phyloP scores from a whole-genome alignment of 768 basidiomycete genomes.

The Suillus clintonianus region DNA sequence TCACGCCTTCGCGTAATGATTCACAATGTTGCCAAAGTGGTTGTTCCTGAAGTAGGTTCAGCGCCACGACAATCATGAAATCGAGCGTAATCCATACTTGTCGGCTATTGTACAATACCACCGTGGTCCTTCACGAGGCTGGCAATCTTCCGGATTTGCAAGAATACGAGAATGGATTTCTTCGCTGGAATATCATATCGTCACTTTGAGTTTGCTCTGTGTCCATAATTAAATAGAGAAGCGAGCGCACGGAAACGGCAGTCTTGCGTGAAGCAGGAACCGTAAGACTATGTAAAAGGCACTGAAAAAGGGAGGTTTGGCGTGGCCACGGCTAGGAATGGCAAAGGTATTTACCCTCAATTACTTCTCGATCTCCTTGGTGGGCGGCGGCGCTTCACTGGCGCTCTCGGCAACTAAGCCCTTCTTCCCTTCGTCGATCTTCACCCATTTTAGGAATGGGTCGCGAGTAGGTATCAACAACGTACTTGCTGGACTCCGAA shows the following conservation, averaged over 20 bases:
- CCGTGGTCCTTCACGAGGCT: slow-evolving; percentile 59
- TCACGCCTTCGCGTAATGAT: slow-evolving; percentile 57
- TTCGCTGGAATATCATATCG: slow-evolving; percentile 84
- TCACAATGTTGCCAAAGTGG: slow-evolving; percentile 77
- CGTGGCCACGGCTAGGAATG: slow-evolving; percentile 85
- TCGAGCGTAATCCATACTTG: slow-evolving; percentile 54
- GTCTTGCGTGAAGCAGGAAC: slow-evolving; percentile 61
- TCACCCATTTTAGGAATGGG: slow-evolving; percentile 71
- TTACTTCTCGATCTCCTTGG: slow-evolving; percentile 50
- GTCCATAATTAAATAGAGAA: slow-evolving; percentile 81
- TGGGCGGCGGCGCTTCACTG: slow-evolving; percentile 15
- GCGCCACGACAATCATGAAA: slow-evolving; percentile 1
- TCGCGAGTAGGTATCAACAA: slow-evolving; percentile 74
- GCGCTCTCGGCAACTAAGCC: slow-evolving; percentile 29
- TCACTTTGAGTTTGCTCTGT: slow-evolving; percentile 74
- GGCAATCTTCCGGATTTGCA: slow-evolving; percentile 61
- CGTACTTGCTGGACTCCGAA: slow-evolving; percentile 70
- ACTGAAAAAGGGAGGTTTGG: neutral
- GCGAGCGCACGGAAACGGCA: slow-evolving; percentile 71
- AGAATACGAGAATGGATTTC: slow-evolving; percentile 66
- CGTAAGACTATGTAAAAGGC: neutral
- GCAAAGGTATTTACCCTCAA: slow-evolving; percentile 74
- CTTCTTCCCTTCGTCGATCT: slow-evolving; percentile 46
- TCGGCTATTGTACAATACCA: slow-evolving; percentile 87
- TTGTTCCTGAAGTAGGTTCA: slow-evolving; percentile 64